These are phyloP conservation scores for Linanthus parryae DNA, from an alignment of 148 eudicot species.

Conservation along the genomic window DNA sequence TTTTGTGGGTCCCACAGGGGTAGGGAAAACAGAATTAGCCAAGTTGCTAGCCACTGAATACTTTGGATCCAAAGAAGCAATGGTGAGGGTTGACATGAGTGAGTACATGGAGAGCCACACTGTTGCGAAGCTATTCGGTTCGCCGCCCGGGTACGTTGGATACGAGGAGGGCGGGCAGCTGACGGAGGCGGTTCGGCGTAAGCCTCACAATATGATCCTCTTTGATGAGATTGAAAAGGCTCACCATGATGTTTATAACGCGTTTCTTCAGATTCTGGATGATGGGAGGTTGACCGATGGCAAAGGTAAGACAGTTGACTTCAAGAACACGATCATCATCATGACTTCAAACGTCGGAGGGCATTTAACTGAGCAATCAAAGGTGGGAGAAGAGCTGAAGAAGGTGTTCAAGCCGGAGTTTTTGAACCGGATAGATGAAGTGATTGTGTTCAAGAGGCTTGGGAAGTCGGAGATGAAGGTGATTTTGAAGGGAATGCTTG, in stretches of 20 bases:
- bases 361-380: slow-evolving; percentile 51
- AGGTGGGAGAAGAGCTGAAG: slow-evolving; percentile 11
- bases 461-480: slow-evolving; percentile 12
- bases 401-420: slow-evolving; percentile 31
- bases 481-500: slow-evolving; percentile 21
- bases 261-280: slow-evolving; percentile 17
- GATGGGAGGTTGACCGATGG: slow-evolving; percentile 20
- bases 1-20: slow-evolving; percentile 12
- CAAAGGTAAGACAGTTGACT: slow-evolving; percentile 14
- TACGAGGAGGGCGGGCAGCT: slow-evolving; percentile 18
- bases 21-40: slow-evolving; percentile 13
- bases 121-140: slow-evolving; percentile 17
- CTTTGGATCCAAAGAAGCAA: slow-evolving; percentile 15
- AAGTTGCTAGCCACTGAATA: slow-evolving; percentile 11
- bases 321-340: slow-evolving; percentile 15
- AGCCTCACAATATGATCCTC: slow-evolving; percentile 10
- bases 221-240: slow-evolving; percentile 21
- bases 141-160: slow-evolving; percentile 22
- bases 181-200: slow-evolving; percentile 15
- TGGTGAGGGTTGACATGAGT: slow-evolving; percentile 18
- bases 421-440: slow-evolving; percentile 29
- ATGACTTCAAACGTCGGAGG: slow-evolving; percentile 32
- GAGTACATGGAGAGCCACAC: slow-evolving; percentile 19
- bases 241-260: slow-evolving; percentile 10
- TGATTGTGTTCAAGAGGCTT: slow-evolving; percentile 22